These are phyloP conservation scores for Quercus mongolica DNA, from an alignment of 306 rosid genomes.

Conservation along the genomic window DNA sequence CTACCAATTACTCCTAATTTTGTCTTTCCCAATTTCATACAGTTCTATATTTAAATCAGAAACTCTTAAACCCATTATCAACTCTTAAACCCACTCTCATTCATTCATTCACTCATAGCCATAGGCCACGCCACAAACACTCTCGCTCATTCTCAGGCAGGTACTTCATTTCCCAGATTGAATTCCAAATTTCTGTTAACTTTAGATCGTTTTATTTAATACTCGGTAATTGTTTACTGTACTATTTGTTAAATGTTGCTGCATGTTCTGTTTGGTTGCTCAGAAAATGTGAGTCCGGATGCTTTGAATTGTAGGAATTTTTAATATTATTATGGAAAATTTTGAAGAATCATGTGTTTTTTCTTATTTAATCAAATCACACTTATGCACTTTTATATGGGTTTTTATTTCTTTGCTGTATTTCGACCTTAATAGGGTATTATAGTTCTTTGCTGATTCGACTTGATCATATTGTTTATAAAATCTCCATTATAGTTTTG, in stretches of 20 bases:
- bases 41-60: too few relatives aligned
- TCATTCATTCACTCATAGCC: neutral
- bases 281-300: neutral
- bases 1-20: too few relatives aligned
- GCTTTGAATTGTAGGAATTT: neutral
- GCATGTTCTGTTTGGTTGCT: constrained; percentile 2
- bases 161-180: too few relatives aligned
- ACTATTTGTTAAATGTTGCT: neutral
- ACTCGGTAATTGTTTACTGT: neutral
- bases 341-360: neutral
- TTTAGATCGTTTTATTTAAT: neutral
- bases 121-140: neutral
- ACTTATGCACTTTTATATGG: neutral
- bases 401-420: neutral
- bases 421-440: neutral
- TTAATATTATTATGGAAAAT: neutral
- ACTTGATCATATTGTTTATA: neutral
- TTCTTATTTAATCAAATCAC: neutral
- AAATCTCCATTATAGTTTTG: neutral
- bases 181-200: too few relatives aligned
- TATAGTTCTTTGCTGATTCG: neutral
- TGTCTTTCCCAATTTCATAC: too few relatives aligned
- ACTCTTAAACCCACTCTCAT: neutral
- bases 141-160: neutral
- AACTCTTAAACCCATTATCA: neutral